A percentile compares a stretch with the other conserved stretches of the same genome.
Conservation (phyloP, 2,329 filamentous ascomycete genomes). For the Pestalotiopsis sp. region DNA sequence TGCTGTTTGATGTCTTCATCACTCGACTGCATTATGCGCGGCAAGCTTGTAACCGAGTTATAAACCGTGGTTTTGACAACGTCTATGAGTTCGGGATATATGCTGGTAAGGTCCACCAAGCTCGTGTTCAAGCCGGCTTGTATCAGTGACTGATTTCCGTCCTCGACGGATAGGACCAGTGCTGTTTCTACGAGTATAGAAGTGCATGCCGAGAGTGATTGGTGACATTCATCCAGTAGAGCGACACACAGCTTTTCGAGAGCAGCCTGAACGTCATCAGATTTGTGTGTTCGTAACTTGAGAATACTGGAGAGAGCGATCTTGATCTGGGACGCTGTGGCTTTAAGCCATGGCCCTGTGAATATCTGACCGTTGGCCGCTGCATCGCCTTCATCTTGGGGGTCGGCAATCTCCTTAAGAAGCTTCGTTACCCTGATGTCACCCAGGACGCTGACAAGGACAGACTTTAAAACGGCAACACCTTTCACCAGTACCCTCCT, state of each 20-base stretch:
- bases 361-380: constrained; percentile 41
- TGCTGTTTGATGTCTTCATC: constrained; percentile 78
- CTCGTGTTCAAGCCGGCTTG: constrained; percentile 57
- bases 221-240: constrained; percentile 78
- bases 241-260: constrained; percentile 73
- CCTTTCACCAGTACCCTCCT: constrained; percentile 67
- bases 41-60: constrained; percentile 79
- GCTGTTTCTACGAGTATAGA: constrained; percentile 80
- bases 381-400: constrained; percentile 22
- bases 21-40: constrained; percentile 79
- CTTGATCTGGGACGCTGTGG: constrained; percentile 80
- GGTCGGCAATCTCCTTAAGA: constrained; percentile 36
- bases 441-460: constrained; percentile 58
- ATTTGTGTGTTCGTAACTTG: constrained; percentile 72
- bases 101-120: constrained; percentile 63
- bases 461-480: constrained; percentile 58
- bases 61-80: constrained; percentile 73
- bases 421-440: constrained; percentile 58
- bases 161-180: constrained; percentile 65
- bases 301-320: constrained; percentile 78
- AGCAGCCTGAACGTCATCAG: constrained; percentile 67
- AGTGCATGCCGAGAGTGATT: constrained; percentile 69
- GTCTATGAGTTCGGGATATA: constrained; percentile 65
- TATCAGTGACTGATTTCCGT: constrained; percentile 43
- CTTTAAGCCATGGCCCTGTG: constrained; percentile 71